Evolutionary conservation across 306 rosid species (phyloP).

Genomic region (Aeschynomene evenia): DNA sequence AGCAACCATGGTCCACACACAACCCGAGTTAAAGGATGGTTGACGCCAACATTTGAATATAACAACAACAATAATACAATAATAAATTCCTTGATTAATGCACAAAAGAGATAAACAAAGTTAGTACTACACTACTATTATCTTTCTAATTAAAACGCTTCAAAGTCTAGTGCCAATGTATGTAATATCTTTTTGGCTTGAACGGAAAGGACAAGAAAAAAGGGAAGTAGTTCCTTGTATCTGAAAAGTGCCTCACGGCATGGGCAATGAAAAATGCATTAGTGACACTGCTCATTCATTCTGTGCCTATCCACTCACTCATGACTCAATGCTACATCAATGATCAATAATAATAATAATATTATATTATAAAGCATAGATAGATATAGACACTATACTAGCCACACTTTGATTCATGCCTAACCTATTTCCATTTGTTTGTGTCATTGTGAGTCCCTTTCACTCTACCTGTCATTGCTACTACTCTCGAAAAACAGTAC

Average conservation of each 20-base stretch:
- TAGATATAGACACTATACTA: not conserved
- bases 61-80: not conserved
- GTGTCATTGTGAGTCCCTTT: conserved; percentile 37
- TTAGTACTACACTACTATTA: too few relatives aligned
- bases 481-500: not conserved
- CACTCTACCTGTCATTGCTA: conserved; percentile 24
- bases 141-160: not conserved
- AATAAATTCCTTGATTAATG: not conserved
- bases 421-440: conserved; percentile 24
- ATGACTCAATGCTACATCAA: conserved; percentile 4
- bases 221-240: not conserved
- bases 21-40: not conserved
- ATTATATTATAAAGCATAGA: not conserved
- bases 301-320: conserved; percentile 26
- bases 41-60: not conserved
- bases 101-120: not conserved
- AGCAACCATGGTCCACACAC: conserved; percentile 22
- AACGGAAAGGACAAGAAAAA: not conserved
- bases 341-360: not conserved
- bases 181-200: not conserved
- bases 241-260: not conserved
- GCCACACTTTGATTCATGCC: conserved; percentile 34
- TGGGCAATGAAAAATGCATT: conserved; percentile 4
- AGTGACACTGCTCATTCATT: conserved; percentile 31
- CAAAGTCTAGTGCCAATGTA: not conserved